A percentile compares a stretch with the other conserved stretches of the same genome.
These are phyloP conservation scores for Rhodotorula sp. DNA, from an alignment of 1,284 basidiomycete species.

Conservation along the genomic window DNA sequence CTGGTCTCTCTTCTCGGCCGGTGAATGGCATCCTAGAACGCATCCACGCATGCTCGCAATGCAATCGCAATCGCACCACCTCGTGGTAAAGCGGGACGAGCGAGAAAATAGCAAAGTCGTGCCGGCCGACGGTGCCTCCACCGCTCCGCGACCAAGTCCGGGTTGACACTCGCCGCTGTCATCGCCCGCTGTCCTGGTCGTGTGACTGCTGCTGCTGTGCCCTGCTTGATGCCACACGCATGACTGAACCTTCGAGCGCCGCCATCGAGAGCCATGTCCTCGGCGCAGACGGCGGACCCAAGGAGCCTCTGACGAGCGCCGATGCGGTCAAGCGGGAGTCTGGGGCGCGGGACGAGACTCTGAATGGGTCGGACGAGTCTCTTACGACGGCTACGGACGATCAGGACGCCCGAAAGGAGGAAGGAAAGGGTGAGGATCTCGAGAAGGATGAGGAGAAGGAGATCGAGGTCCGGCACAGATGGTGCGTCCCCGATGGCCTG, in stretches of 20 bases:
- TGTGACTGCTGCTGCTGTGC: too few species aligned
- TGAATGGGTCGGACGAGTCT: slow-evolving; percentile 3
- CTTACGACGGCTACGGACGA: too few species aligned
- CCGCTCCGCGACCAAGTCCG: not conserved
- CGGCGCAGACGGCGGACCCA: not conserved
- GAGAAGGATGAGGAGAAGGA: not conserved
- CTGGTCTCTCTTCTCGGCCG: not conserved
- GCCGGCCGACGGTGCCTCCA: too few species aligned
- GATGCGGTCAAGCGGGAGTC: not conserved
- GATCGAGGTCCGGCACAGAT: slow-evolving; percentile 7
- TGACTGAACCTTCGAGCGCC: not conserved
- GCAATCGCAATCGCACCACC: not conserved
- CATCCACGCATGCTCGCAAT: not conserved
- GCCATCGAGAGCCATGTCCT: not conserved
- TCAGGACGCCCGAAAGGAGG: not conserved
- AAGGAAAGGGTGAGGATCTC: not conserved
- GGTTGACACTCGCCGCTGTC: not conserved
- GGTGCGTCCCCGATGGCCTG: slow-evolving; percentile 1
- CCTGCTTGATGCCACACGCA: not conserved
- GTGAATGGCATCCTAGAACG: not conserved
- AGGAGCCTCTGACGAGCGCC: not conserved
- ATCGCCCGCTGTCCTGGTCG: not conserved
- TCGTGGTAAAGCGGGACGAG: too few species aligned
- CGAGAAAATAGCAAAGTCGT: too few species aligned
- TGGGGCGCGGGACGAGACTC: not conserved